phyloP scores from a whole-genome alignment of 148 eudicot genomes.

The Cornus suecica region DNA sequence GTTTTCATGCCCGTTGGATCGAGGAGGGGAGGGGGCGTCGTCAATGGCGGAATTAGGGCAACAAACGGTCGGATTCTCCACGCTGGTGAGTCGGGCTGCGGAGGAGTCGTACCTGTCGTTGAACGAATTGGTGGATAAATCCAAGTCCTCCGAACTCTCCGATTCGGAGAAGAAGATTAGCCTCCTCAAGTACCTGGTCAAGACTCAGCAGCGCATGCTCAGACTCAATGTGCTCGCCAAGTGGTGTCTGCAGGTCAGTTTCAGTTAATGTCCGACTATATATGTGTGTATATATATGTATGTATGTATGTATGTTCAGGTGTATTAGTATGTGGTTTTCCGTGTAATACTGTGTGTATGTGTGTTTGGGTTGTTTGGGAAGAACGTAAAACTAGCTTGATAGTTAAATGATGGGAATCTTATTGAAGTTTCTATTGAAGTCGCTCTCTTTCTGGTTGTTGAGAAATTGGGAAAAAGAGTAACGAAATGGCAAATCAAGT shows the following conservation, averaged over 20 bases:
- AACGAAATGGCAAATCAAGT: background rate
- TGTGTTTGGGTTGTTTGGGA: background rate
- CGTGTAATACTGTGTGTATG: background rate
- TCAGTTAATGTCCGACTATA: background rate
- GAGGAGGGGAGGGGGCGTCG: background rate
- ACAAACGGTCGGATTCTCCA: slow-evolving; percentile 74
- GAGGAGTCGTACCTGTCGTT: slow-evolving; percentile 80
- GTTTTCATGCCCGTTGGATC: background rate
- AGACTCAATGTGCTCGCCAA: slow-evolving; percentile 92
- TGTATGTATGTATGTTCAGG: background rate
- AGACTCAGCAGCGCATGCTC: slow-evolving; percentile 97
- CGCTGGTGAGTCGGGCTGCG: slow-evolving; percentile 75
- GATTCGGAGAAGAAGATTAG: slow-evolving; percentile 90
- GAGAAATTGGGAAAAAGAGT: background rate
- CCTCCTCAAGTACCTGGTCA: slow-evolving; percentile 75
- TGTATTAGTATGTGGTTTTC: background rate
- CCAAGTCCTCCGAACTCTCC: slow-evolving; percentile 55
- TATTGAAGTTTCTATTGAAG: background rate
- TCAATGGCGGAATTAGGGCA: slow-evolving; percentile 76
- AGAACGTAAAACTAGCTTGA: background rate
- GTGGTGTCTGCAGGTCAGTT: slow-evolving; percentile 88
- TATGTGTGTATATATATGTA: background rate
- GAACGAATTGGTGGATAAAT: slow-evolving; percentile 87
- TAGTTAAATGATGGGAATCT: too few species aligned
- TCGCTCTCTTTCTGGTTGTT: background rate